phyloP scores from a whole-genome alignment of 2,329 filamentous ascomycete genomes.

The Ascochyta lentis region DNA sequence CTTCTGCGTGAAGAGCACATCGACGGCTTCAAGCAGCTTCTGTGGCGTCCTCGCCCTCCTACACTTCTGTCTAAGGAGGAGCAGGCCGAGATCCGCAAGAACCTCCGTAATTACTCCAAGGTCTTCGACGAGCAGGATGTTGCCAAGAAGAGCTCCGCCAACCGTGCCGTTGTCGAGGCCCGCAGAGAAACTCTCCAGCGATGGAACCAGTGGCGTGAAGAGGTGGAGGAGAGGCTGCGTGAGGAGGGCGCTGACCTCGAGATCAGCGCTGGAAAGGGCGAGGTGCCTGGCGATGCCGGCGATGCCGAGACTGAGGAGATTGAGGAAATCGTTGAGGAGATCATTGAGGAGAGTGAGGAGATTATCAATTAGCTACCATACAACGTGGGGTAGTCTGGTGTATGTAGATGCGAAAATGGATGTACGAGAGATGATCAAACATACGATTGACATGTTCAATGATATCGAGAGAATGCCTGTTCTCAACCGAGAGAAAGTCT shows the following conservation, averaged over 20 bases:
- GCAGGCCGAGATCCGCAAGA: conserved; percentile 97
- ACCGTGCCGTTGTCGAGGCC: conserved; percentile 90
- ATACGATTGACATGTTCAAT: neutral
- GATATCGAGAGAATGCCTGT: no score
- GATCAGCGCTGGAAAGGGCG: conserved; percentile 59
- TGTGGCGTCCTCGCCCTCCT: conserved; percentile 89
- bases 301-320: conserved; percentile 62
- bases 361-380: conserved; percentile 51
- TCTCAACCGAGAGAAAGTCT: no score
- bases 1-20: conserved; percentile 87
- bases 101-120: conserved; percentile 94
- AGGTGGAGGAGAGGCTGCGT: conserved; percentile 70
- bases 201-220: conserved; percentile 84
- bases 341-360: conserved; percentile 87
- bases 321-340: conserved; percentile 88
- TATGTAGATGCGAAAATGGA: conserved; percentile 9
- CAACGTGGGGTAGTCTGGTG: neutral
- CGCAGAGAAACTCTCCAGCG: conserved; percentile 83
- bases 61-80: conserved; percentile 96
- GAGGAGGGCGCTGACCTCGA: conserved; percentile 64
- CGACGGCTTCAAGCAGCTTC: conserved; percentile 97
- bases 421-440: conserved; percentile 4
- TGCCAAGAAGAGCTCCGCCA: conserved; percentile 90
- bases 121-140: conserved; percentile 95
- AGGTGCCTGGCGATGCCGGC: conserved; percentile 51